Percentiles rank a stretch among this genome's conserved stretches.
Conservation (phyloP, 306 rosid species). For the Sindora glabra region DNA sequence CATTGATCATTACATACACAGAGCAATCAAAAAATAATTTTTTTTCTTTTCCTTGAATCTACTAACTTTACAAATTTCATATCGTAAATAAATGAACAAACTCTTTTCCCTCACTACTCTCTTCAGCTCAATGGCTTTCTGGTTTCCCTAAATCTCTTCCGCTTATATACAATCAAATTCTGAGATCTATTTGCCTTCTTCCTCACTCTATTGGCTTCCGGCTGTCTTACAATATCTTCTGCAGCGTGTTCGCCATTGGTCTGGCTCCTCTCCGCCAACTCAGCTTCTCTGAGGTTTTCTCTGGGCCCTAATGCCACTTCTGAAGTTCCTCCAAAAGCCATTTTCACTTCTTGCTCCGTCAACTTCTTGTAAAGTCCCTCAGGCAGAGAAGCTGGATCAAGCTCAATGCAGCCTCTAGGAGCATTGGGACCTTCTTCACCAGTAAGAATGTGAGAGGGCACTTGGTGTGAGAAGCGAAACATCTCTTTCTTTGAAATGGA, state of each 20-base stretch:
- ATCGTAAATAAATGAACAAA: too few species aligned
- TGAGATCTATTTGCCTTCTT: conserved; percentile 17
- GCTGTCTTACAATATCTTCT: conserved; percentile 11
- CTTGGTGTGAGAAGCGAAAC: conserved; percentile 89
- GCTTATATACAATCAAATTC: conserved; percentile 44
- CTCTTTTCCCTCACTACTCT: too few species aligned
- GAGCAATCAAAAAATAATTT: too few species aligned
- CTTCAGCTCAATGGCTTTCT: too few species aligned
- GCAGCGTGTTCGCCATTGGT: conserved; percentile 10
- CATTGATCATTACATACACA: too few species aligned
- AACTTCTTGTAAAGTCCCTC: conserved; percentile 67
- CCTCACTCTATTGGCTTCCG: conserved; percentile 10
- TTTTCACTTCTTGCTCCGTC: conserved; percentile 23
- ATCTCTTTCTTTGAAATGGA: conserved; percentile 57
- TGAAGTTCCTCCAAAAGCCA: background rate
- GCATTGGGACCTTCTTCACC: conserved; percentile 62
- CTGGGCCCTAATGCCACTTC: background rate
- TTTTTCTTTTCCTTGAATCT: too few species aligned
- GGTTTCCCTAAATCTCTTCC: too few species aligned
- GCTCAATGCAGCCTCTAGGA: conserved; percentile 69
- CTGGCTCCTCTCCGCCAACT: conserved; percentile 10
- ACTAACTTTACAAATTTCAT: too few species aligned
- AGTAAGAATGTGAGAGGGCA: conserved; percentile 62
- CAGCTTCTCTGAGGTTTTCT: conserved; percentile 18
- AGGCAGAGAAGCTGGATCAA: conserved; percentile 89